These are phyloP conservation scores for Exophiala sp. DNA, from an alignment of 2,329 filamentous ascomycete genomes.

Conservation along the genomic window DNA sequence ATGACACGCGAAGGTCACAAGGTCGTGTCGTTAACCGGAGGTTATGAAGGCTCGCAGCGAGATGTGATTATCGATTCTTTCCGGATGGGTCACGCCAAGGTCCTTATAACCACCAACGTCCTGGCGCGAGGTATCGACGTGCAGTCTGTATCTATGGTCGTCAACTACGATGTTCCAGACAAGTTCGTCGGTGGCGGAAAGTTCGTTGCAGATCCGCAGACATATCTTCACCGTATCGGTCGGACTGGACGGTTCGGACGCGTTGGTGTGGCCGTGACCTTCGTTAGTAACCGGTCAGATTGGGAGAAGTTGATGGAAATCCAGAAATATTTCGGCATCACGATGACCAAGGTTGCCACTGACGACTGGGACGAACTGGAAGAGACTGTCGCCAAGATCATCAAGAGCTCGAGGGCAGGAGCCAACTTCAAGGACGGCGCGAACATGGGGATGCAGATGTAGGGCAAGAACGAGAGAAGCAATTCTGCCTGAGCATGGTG, in stretches of 20 bases:
- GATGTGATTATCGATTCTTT: slow-evolving; percentile 82
- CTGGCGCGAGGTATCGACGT: slow-evolving; percentile 92
- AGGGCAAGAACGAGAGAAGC: background rate
- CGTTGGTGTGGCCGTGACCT: slow-evolving; percentile 91
- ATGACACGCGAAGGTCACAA: slow-evolving; percentile 88
- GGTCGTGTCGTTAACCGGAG: slow-evolving; percentile 83
- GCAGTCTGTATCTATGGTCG: slow-evolving; percentile 88
- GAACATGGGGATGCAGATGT: slow-evolving; percentile 11
- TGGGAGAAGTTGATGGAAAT: slow-evolving; percentile 77
- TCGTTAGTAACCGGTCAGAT: slow-evolving; percentile 80
- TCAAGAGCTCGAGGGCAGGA: slow-evolving; percentile 54
- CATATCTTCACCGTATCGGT: slow-evolving; percentile 95
- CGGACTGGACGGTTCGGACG: slow-evolving; percentile 95
- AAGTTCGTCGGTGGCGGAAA: slow-evolving; percentile 31
- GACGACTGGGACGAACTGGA: slow-evolving; percentile 90
- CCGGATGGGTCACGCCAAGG: slow-evolving; percentile 79
- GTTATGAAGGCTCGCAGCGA: slow-evolving; percentile 74
- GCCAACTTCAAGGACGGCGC: slow-evolving; percentile 33
- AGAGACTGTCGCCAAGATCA: slow-evolving; percentile 70
- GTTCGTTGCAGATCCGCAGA: slow-evolving; percentile 71
- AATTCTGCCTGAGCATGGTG: background rate
- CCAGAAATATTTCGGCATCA: slow-evolving; percentile 69
- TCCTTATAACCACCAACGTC: slow-evolving; percentile 96
- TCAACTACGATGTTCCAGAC: slow-evolving; percentile 73
- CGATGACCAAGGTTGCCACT: slow-evolving; percentile 73